These are phyloP conservation scores for Aspergillus melleus DNA, from an alignment of 2,329 filamentous ascomycete genomes.

Conservation along the genomic window DNA sequence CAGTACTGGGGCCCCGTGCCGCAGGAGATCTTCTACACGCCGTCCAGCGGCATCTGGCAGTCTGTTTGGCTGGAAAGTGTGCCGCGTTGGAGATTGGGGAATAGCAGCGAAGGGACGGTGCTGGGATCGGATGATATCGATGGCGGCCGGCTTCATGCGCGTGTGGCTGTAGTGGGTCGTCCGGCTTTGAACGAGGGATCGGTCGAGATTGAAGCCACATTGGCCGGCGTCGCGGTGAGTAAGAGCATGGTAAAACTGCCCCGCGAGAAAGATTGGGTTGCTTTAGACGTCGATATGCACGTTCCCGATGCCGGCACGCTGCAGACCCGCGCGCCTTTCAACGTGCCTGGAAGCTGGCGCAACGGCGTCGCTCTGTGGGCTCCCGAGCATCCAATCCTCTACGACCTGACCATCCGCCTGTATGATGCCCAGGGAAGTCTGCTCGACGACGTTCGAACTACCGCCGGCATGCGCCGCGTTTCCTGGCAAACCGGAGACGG, in stretches of 20 bases:
- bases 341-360: conserved; percentile 53
- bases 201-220: conserved; percentile 56
- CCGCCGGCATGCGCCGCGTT: conserved; percentile 61
- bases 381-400: conserved; percentile 62
- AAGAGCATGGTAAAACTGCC: conserved; percentile 48
- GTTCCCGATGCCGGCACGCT: conserved; percentile 40
- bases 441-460: conserved; percentile 58
- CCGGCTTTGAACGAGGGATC: conserved; percentile 38
- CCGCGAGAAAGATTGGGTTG: conserved; percentile 51
- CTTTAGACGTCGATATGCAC: conserved; percentile 51
- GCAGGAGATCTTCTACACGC: conserved; percentile 65
- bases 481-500: conserved; percentile 60
- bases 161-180: conserved; percentile 48
- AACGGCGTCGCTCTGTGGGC: conserved; percentile 67
- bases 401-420: conserved; percentile 60
- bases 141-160: conserved; percentile 52
- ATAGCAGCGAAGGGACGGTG: conserved; percentile 62
- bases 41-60: conserved; percentile 73
- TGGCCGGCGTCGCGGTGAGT: conserved; percentile 51
- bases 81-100: conserved; percentile 53
- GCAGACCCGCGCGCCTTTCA: conserved; percentile 29
- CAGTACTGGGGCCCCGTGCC: conserved; percentile 62
- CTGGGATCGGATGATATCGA: conserved; percentile 58
- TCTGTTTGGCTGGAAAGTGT: conserved; percentile 67
- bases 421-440: conserved; percentile 34